These are phyloP conservation scores for Vigna nakashimae DNA, from an alignment of 306 rosid genomes.

Conservation along the genomic window DNA sequence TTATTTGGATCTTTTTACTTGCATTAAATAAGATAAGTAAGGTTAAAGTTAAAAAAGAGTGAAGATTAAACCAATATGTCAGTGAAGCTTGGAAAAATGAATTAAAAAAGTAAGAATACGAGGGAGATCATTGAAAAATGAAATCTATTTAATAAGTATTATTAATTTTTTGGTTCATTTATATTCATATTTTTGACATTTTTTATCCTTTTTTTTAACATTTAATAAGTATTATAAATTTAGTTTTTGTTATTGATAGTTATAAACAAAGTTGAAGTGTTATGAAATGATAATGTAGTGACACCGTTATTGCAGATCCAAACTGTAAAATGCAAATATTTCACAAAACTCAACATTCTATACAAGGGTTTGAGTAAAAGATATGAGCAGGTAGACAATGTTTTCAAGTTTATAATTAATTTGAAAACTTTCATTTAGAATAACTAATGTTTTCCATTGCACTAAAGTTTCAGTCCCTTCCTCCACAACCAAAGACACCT, in stretches of 20 bases:
- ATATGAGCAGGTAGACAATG: not conserved
- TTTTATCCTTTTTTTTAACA: too few relatives aligned
- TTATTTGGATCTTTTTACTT: too few relatives aligned
- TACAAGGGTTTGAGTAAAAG: slow-evolving; percentile 8
- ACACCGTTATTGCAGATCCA: not conserved
- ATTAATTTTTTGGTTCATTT: too few relatives aligned
- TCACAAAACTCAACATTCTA: not conserved
- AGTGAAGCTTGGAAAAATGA: too few relatives aligned
- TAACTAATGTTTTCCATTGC: not conserved
- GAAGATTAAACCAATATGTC: too few relatives aligned
- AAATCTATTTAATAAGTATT: too few relatives aligned
- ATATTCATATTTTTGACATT: too few relatives aligned
- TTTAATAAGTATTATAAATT: not conserved
- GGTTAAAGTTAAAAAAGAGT: too few relatives aligned
- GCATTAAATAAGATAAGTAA: too few relatives aligned
- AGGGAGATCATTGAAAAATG: too few relatives aligned
- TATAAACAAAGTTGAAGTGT: not conserved
- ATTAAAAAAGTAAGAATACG: too few relatives aligned
- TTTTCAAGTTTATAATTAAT: not conserved
- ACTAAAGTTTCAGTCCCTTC: too few relatives aligned
- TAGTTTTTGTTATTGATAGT: not conserved
- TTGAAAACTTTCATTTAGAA: not conserved
- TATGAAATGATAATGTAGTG: not conserved
- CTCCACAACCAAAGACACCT: not conserved
- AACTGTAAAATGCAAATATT: not conserved